Evolutionary conservation across 495 filamentous ascomycete species (phyloP), one percentile per base, ranked within the genome.

Genomic region (Xylaria sp.): DNA sequence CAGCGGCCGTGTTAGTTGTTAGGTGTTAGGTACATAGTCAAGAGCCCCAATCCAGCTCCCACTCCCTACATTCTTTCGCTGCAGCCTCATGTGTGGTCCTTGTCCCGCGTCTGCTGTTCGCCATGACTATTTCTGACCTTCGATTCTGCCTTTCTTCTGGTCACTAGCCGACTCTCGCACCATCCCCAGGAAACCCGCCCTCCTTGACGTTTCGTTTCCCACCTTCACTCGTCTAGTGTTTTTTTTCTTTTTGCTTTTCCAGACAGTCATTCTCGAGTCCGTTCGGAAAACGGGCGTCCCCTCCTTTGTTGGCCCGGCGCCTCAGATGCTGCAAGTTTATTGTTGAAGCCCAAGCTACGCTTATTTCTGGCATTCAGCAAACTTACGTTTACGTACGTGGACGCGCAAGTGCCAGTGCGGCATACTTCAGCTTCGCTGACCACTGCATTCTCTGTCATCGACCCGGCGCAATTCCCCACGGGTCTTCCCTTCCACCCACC

Each of bases 61-160:
- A 35, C 67, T 62, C 67, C 58, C 67, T 61, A 35, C 67, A 63
- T 63, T 70, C 68, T 33, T 59, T 40, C 31, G 44, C 31, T 53
- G 67, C 48, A 62, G 68, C 37, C 68, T 55, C 31, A 67, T 35
- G 44, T 11, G 33, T 41, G 57, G n/a, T 43, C 24, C 33, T 12
- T 24, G 15, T 7, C 48, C 52, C 21, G 31, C 8, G 14, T 17
- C 64, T 35, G 19, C 29, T 43, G 12, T 41, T 29, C 37, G 31
- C 43, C 5, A 24, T 46, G 33, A 43, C 48, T 46, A 6, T 15
- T 70, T 63, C 17, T 44, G 14, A 50, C 62, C 31, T 50, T 61
- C 33, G 29, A 61, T 61, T 31, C 26, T 2, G n/a, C n/a, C 52
- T 59, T 21, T 33, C 8, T 57, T 43, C 58, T 33, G 19, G 17